These are phyloP conservation scores for Cajanus cajan DNA, from an alignment of 306 rosid genomes.

Conservation along the genomic window DNA sequence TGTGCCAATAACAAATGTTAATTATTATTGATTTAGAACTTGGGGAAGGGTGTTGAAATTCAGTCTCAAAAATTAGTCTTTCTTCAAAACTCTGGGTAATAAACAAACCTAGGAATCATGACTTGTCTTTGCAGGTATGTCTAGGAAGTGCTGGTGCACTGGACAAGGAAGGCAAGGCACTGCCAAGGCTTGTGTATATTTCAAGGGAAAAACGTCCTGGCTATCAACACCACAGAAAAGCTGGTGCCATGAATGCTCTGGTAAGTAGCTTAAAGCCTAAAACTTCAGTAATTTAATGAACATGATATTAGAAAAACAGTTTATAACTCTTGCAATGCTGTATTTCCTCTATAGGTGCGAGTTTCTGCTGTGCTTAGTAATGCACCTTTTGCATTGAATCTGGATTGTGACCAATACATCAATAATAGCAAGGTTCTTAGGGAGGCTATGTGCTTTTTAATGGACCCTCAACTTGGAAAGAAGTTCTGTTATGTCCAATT, in stretches of 20 bases:
- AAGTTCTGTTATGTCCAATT: slow-evolving; percentile 84
- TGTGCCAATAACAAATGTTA: neutral
- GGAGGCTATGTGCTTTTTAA: slow-evolving; percentile 95
- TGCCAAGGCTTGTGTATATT: slow-evolving; percentile 85
- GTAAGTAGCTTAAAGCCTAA: slow-evolving; percentile 44
- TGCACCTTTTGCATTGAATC: slow-evolving; percentile 91
- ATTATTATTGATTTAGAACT: neutral
- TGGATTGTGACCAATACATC: slow-evolving; percentile 98
- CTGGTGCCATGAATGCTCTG: slow-evolving; percentile 95
- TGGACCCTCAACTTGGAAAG: slow-evolving; percentile 88
- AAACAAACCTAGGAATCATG: neutral
- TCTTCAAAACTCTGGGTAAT: neutral
- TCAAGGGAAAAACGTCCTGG: slow-evolving; percentile 90
- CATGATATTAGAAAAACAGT: neutral
- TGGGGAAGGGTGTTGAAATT: neutral
- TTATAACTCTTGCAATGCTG: slow-evolving; percentile 21
- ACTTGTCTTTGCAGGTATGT: slow-evolving; percentile 59
- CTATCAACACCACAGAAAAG: slow-evolving; percentile 79
- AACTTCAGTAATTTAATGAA: neutral
- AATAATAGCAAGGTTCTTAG: slow-evolving; percentile 87
- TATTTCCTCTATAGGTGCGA: slow-evolving; percentile 63
- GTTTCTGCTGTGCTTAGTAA: slow-evolving; percentile 95
- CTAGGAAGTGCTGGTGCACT: slow-evolving; percentile 85
- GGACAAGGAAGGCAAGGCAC: slow-evolving; percentile 74
- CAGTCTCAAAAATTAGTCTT: neutral